Percentiles rank a stretch among this genome's conserved stretches.
phyloP scores from a whole-genome alignment of 2,329 filamentous ascomycete genomes.

The Shiraia sp. region DNA sequence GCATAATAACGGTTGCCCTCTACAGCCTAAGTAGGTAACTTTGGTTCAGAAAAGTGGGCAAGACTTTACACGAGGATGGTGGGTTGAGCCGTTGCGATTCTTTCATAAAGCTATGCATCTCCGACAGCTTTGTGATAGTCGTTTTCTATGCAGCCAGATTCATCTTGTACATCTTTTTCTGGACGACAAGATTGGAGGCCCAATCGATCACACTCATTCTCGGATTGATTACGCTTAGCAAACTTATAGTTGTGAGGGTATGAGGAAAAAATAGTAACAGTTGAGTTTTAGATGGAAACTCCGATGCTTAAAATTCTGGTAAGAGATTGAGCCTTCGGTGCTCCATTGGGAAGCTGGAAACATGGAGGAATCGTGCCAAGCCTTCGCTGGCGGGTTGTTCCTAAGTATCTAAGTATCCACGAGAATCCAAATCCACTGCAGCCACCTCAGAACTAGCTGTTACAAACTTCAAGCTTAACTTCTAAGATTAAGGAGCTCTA shows the following conservation, averaged over 20 bases:
- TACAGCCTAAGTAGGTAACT: too few species aligned
- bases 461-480: neutral
- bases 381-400: neutral
- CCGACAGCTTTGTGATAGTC: too few species aligned
- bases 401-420: neutral
- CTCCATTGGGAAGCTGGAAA: constrained; percentile 1
- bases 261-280: neutral
- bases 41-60: too few species aligned
- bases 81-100: too few species aligned
- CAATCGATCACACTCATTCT: neutral
- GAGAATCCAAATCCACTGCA: neutral
- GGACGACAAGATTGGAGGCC: neutral
- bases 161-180: neutral
- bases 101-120: too few species aligned
- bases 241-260: neutral
- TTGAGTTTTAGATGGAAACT: neutral
- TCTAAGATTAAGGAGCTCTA: neutral
- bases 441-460: constrained; percentile 1
- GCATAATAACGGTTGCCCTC: too few species aligned
- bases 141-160: neutral
- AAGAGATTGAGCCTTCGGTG: neutral
- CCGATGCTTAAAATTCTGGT: neutral
- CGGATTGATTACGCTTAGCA: neutral
- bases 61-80: too few species aligned
- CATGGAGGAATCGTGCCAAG: neutral